These are phyloP conservation scores for Fusarium metavorans DNA, from an alignment of 2,329 filamentous ascomycete genomes.

Conservation along the genomic window DNA sequence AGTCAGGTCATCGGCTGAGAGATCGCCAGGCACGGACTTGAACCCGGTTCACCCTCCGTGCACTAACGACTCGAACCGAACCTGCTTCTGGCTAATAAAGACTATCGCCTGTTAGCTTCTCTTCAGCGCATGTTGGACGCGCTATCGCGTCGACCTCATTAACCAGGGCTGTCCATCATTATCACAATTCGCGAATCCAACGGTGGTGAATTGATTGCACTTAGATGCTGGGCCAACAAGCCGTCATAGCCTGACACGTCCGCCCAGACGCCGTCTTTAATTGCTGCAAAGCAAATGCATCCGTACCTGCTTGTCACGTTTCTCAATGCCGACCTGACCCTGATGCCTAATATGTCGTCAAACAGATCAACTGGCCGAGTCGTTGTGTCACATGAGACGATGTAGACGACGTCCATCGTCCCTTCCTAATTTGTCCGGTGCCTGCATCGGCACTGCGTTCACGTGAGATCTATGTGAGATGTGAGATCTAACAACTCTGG, in stretches of 20 bases:
- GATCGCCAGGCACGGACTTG: slow-evolving; percentile 45
- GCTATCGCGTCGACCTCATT: background rate
- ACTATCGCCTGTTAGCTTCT: slow-evolving; percentile 24
- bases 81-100: slow-evolving; percentile 34
- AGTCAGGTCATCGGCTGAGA: slow-evolving; percentile 39
- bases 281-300: background rate
- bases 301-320: background rate
- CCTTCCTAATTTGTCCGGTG: slow-evolving; percentile 6
- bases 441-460: background rate
- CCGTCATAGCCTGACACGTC: background rate
- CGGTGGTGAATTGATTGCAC: background rate
- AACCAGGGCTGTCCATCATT: background rate
- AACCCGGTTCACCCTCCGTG: slow-evolving; percentile 21
- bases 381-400: slow-evolving; percentile 10
- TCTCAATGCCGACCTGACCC: background rate
- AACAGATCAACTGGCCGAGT: background rate
- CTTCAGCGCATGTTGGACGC: background rate
- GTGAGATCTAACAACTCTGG: background rate
- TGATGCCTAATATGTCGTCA: background rate
- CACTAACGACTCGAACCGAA: slow-evolving; percentile 20
- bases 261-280: background rate
- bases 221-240: background rate
- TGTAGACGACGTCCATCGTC: background rate
- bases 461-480: slow-evolving; percentile 8
- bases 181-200: background rate